Conservation (phyloP, 1,139 yeast genomes). For the Insectozyma bohioensis region DNA sequence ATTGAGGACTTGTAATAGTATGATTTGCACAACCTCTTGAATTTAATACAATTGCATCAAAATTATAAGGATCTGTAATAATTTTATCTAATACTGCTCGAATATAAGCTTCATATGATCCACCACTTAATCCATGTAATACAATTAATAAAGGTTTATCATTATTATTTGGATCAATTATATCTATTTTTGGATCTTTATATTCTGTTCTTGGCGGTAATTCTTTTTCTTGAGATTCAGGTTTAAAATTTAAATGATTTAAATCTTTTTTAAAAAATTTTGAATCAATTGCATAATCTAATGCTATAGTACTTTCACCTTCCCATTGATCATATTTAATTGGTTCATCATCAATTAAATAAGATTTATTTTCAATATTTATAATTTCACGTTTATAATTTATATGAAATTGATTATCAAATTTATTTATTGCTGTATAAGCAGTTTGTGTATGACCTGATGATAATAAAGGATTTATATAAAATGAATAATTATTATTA, state of each 20-base stretch:
- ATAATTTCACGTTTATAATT: constrained; percentile 40
- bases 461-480: constrained; percentile 38
- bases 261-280: constrained; percentile 16
- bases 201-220: constrained; percentile 47
- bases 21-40: constrained; percentile 64
- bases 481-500: constrained; percentile 29
- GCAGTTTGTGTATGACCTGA: constrained; percentile 51
- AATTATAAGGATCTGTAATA: constrained; percentile 31
- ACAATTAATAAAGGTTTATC: constrained; percentile 52
- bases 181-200: constrained; percentile 34
- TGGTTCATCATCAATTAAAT: constrained; percentile 26
- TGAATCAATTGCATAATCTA: constrained; percentile 38
- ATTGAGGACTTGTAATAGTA: constrained; percentile 55
- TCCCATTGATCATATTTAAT: constrained; percentile 42
- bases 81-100: constrained; percentile 42
- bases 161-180: constrained; percentile 27
- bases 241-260: constrained; percentile 29
- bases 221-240: constrained; percentile 32
- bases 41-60: constrained; percentile 57
- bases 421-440: constrained; percentile 41
- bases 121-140: constrained; percentile 63
- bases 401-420: constrained; percentile 35
- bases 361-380: constrained; percentile 30
- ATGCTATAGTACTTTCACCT: constrained; percentile 40
- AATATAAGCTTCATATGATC: constrained; percentile 59